Evolutionary conservation across 305 asterid species (phyloP), one percentile per base, ranked within the genome.

Genomic region (Fraxinus albicans): DNA sequence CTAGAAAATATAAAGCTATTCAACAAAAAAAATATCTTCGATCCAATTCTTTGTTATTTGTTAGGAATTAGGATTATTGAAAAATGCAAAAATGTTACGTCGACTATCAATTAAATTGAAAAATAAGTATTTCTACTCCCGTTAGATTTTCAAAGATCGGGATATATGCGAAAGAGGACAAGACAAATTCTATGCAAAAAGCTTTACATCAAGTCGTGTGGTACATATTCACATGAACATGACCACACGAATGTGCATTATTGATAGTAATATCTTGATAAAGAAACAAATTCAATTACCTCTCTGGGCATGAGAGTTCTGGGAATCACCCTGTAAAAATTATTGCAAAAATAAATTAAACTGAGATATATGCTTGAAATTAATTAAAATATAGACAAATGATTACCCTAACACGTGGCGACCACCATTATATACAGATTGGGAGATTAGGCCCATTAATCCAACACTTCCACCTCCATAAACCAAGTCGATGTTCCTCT

Each of bases 391-490:
- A 3, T 9, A 50, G 10, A 8, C 23, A 8, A 6, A 84, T 2
- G 1, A 31, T 15, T 88, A 93, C 98, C 98, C 98, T 83, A 95
- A 90, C 82, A 95, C 99, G 88, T 95, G 99, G 88, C 99, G 94
- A 27, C 99, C 99, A 33, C 99, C 99, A 89, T 91, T 86, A 65
- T 90, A 89, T 77, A 95, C 99, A 78, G 99, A 93, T 90, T 92
- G 97, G 76, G 99, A 95, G 83, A 95, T 90, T 23, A 91, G 87
- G 50, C 99, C 99, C 99, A 95, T 95, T 86, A 95, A 86, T 76
- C 99, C 99, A 77, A 94, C 86, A 87, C 99, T 95, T 82, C 98
- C 98, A 81, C 98, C 98, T 70, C 98, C 98, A 87, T 95, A 95
- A 10, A 95, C 98, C 88, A 95, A 88, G 94, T 93, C 98, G 83